Percentiles rank a stretch among this genome's conserved stretches.
Evolutionary conservation across 2,329 filamentous ascomycete genomes (phyloP).

Genomic region (Xylariaceae sp.): DNA sequence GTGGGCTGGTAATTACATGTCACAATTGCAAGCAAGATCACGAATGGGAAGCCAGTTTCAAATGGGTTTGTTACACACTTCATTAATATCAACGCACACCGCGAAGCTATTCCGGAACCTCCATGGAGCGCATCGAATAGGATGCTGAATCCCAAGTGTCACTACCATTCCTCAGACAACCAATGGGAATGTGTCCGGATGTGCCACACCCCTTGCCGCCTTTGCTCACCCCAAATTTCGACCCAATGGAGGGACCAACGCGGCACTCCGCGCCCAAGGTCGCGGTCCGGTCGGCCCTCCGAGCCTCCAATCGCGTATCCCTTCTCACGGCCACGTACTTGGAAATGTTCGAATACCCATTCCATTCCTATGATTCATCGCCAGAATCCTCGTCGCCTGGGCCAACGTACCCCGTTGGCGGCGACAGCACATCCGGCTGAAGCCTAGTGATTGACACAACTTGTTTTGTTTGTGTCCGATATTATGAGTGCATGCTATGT

Average conservation of each 20-base stretch:
- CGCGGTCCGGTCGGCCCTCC: constrained; percentile 13
- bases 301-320: constrained; percentile 14
- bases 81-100: neutral
- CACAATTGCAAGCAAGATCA: too few relatives aligned
- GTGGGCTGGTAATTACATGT: too few relatives aligned
- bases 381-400: neutral
- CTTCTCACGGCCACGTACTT: constrained; percentile 10
- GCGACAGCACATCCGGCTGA: constrained; percentile 1
- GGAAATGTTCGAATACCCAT: neutral
- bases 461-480: neutral
- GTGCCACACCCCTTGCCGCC: constrained; percentile 4
- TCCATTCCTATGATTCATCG: neutral
- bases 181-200: constrained; percentile 7
- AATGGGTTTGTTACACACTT: neutral
- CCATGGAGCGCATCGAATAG: constrained; percentile 9
- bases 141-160: constrained; percentile 6
- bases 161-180: constrained; percentile 6
- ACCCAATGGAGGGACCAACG: constrained; percentile 12
- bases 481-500: neutral
- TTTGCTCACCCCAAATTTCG: constrained; percentile 11
- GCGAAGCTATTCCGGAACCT: neutral
- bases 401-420: too few relatives aligned
- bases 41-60: too few relatives aligned
- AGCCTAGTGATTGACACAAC: constrained; percentile 9
- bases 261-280: constrained; percentile 6